phyloP scores from a whole-genome alignment of 805 yeast genomes.

The Yamadazyma laniorum region DNA sequence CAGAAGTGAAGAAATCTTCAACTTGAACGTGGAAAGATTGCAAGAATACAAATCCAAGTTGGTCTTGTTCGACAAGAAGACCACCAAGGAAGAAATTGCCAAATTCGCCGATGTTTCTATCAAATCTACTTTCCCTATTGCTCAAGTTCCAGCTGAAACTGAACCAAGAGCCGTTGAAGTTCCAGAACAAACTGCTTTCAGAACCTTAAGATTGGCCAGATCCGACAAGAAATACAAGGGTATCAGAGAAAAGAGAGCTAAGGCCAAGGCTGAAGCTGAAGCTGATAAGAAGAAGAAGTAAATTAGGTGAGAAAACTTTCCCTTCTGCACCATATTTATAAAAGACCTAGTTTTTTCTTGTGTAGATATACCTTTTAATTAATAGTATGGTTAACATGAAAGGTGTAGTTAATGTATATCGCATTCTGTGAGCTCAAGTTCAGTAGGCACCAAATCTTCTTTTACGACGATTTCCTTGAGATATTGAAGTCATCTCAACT shows the following conservation, averaged over 20 bases:
- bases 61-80: constrained; percentile 92
- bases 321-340: constrained; percentile 1
- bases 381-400: constrained; percentile 2
- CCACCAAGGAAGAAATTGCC: constrained; percentile 63
- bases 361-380: constrained; percentile 3
- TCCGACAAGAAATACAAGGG: constrained; percentile 92
- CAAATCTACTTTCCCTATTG: constrained; percentile 88
- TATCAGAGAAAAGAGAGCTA: constrained; percentile 96
- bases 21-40: constrained; percentile 93
- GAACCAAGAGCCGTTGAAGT: constrained; percentile 88
- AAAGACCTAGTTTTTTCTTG: background rate
- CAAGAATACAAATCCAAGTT: constrained; percentile 94
- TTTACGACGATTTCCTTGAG: no score
- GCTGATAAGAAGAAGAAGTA: constrained; percentile 96
- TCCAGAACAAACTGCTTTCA: constrained; percentile 73
- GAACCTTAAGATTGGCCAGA: constrained; percentile 94
- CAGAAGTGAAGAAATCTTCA: constrained; percentile 94
- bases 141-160: constrained; percentile 68
- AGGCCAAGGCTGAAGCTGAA: constrained; percentile 97
- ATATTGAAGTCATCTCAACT: no score
- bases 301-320: constrained; percentile 19
- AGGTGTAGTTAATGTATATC: constrained; percentile 3
- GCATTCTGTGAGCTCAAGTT: constrained; percentile 2
- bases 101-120: constrained; percentile 66
- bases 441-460: no score